Evolutionary conservation across 495 filamentous ascomycete species (phyloP).

Genomic region (Amphirosellinia nigrospora): DNA sequence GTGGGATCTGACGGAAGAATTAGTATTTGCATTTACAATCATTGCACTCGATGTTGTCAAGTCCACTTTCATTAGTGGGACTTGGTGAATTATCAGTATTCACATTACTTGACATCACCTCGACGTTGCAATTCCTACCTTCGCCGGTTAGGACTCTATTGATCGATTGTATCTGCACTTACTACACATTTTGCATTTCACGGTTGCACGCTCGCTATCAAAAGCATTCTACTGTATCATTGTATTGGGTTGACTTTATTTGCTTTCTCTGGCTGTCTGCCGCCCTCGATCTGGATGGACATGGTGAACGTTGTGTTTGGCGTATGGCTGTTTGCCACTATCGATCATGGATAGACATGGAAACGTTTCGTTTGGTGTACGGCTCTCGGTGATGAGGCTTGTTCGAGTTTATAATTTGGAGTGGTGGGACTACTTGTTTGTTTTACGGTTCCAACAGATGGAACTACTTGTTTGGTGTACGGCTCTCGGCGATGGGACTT

Average conservation of each 20-base stretch:
- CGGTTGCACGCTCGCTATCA: constrained; percentile 1
- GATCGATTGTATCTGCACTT: constrained; percentile 8
- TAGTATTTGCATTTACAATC: constrained; percentile 14
- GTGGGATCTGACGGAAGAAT: neutral
- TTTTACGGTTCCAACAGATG: neutral
- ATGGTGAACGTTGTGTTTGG: no score
- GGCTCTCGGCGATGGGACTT: no score
- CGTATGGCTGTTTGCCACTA: no score
- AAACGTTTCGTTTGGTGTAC: no score
- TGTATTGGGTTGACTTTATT: constrained; percentile 1
- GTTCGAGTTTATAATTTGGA: no score
- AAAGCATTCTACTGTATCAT: neutral
- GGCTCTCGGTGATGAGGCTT: no score
- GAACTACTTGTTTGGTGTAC: no score
- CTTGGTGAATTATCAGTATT: constrained; percentile 7
- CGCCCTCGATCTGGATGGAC: neutral
- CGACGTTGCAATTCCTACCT: constrained; percentile 12
- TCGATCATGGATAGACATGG: no score
- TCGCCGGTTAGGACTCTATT: constrained; percentile 15
- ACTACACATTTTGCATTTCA: constrained; percentile 3
- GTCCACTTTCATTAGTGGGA: constrained; percentile 12
- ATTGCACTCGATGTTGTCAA: constrained; percentile 9
- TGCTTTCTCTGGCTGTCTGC: constrained; percentile 13
- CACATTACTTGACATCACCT: constrained; percentile 10
- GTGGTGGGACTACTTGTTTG: neutral